Conservation (phyloP, 2,329 filamentous ascomycete genomes). For the Phaeophleospora eucalypticola region DNA sequence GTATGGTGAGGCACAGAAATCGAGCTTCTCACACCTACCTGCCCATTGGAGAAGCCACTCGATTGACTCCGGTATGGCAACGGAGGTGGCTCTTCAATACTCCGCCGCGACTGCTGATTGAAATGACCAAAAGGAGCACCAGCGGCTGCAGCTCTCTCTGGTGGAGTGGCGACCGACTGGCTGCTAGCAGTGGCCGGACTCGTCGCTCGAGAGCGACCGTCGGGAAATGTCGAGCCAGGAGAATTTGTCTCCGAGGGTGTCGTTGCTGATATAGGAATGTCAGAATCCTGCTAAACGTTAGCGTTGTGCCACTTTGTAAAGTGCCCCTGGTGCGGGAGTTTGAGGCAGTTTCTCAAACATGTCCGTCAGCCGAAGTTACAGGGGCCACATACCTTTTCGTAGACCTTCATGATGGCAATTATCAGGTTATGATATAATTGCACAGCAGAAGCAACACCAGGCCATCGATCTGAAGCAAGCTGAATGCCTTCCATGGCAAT, state of each 20-base stretch:
- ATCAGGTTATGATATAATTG: constrained; percentile 85
- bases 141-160: constrained; percentile 26
- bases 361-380: neutral
- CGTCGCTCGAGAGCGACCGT: constrained; percentile 43
- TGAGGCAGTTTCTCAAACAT: neutral
- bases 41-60: constrained; percentile 3
- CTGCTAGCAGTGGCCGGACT: constrained; percentile 39
- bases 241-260: constrained; percentile 45
- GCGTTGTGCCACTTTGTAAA: neutral
- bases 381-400: constrained; percentile 55
- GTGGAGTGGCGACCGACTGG: constrained; percentile 32
- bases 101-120: constrained; percentile 28
- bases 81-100: constrained; percentile 30
- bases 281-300: constrained; percentile 15
- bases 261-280: constrained; percentile 46
- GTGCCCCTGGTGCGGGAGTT: neutral
- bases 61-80: constrained; percentile 28
- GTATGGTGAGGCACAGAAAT: constrained; percentile 7
- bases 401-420: constrained; percentile 81
- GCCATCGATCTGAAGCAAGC: constrained; percentile 82
- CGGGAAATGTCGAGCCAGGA: constrained; percentile 37
- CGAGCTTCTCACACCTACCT: neutral
- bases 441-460: constrained; percentile 77
- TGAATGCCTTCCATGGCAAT: constrained; percentile 74
- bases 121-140: constrained; percentile 26